A percentile compares a stretch with the other conserved stretches of the same genome.
Conservation (phyloP, 345 rosid genomes). For the Durio zibethinus region DNA sequence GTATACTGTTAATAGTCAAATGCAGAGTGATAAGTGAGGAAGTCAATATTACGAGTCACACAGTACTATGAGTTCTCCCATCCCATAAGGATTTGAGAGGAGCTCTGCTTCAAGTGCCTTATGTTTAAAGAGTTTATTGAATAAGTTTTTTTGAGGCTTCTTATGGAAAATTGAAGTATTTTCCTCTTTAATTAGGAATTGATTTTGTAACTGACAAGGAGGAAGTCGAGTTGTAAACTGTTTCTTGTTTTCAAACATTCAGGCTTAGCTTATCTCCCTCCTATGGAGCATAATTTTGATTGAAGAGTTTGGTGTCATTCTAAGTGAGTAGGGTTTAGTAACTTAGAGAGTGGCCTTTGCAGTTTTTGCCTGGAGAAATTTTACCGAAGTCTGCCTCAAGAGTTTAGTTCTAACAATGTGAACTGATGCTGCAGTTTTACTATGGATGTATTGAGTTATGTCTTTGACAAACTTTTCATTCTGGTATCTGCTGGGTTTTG, state of each 20-base stretch:
- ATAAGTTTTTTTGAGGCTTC: not conserved
- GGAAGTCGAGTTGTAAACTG: not conserved
- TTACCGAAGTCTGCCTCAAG: not conserved
- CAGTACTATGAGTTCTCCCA: not conserved
- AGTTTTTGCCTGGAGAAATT: not conserved
- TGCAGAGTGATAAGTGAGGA: not conserved
- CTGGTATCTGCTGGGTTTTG: not conserved
- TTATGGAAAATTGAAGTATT: not conserved
- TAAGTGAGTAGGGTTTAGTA: not conserved
- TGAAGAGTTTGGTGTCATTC: not conserved
- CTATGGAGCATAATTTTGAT: not conserved
- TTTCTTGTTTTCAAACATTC: not conserved
- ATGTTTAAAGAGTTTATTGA: not conserved
- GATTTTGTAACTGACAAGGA: not conserved
- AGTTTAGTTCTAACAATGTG: not conserved
- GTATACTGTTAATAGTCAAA: not conserved
- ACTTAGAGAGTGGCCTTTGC: not conserved
- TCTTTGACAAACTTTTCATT: not conserved
- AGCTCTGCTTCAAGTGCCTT: not conserved
- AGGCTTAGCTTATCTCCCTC: not conserved
- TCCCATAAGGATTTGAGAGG: not conserved
- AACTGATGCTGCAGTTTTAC: not conserved
- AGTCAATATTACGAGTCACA: not conserved
- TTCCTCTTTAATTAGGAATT: conserved; percentile 3
- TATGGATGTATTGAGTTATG: not conserved